These are phyloP conservation scores for Zygosaccharomyces gambellarensis DNA, from an alignment of 805 yeast genomes.

Conservation along the genomic window DNA sequence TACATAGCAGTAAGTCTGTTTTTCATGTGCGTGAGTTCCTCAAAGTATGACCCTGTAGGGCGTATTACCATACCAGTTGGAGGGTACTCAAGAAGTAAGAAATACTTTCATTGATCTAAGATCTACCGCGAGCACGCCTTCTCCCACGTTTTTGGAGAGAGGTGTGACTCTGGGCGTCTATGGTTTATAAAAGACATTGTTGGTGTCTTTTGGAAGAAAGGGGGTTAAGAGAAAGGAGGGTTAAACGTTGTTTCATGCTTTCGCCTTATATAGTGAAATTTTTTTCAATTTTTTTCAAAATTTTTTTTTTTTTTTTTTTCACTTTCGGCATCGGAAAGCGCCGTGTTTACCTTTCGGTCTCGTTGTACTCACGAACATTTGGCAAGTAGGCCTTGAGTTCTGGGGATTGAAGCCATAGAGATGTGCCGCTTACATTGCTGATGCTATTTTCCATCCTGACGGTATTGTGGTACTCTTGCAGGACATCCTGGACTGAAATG, in stretches of 20 bases:
- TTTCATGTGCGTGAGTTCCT: conserved; percentile 4
- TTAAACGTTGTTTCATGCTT: neutral
- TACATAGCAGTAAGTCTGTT: neutral
- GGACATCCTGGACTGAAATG: conserved; percentile 47
- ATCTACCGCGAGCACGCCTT: conserved; percentile 90
- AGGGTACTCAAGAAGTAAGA: neutral
- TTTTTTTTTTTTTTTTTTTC: no score
- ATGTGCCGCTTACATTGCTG: conserved; percentile 51
- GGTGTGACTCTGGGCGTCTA: conserved; percentile 77
- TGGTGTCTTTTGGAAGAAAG: conserved; percentile 19
- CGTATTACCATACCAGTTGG: conserved; percentile 2
- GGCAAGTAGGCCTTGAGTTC: conserved; percentile 50
- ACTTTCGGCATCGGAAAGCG: neutral
- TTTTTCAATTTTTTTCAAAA: neutral
- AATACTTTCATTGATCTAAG: conserved; percentile 48
- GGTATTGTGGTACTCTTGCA: conserved; percentile 50
- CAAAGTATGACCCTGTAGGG: conserved; percentile 1
- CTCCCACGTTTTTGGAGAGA: conserved; percentile 30
- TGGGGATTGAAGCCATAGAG: conserved; percentile 54
- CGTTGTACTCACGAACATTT: conserved; percentile 55
- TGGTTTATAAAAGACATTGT: conserved; percentile 39
- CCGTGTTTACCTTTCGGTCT: neutral
- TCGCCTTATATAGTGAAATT: conserved; percentile 27
- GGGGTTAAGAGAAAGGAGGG: neutral
- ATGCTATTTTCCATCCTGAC: conserved; percentile 55